Evolutionary conservation across 2,329 filamentous ascomycete genomes (phyloP).

Genomic region (Fusarium sarcochroum): DNA sequence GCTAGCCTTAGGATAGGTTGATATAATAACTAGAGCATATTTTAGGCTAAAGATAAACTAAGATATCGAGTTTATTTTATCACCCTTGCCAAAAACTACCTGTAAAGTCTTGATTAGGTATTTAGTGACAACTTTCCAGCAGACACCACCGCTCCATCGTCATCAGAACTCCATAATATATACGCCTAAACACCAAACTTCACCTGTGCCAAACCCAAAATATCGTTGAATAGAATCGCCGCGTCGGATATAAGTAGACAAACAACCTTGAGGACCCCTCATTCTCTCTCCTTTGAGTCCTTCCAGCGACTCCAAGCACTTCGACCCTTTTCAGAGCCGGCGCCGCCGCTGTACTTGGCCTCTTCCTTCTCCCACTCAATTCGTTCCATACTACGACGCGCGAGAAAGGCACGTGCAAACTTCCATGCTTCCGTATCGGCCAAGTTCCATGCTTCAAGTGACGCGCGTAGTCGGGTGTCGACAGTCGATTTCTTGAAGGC

Average conservation of each 20-base stretch:
- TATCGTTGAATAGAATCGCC: neutral
- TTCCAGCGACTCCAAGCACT: constrained; percentile 55
- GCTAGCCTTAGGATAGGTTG: too few species aligned
- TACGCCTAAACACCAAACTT: constrained; percentile 2
- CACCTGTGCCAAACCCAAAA: neutral
- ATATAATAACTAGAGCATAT: too few species aligned
- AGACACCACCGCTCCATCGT: neutral
- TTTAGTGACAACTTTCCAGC: neutral
- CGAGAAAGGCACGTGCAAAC: constrained; percentile 78
- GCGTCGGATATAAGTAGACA: neutral
- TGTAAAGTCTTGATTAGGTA: too few species aligned
- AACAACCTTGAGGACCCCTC: neutral
- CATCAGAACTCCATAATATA: constrained; percentile 5
- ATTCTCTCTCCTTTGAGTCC: constrained; percentile 45
- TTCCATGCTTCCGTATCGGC: constrained; percentile 84
- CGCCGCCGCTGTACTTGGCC: constrained; percentile 72
- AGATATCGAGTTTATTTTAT: too few species aligned
- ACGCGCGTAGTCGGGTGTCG: constrained; percentile 64
- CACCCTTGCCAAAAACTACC: too few species aligned
- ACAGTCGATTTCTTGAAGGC: constrained; percentile 61
- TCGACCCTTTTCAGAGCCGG: constrained; percentile 65
- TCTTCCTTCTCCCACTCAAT: constrained; percentile 79
- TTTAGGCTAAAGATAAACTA: too few species aligned
- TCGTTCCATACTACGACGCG: constrained; percentile 73
- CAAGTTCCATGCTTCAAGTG: constrained; percentile 76